Evolutionary conservation across 345 rosid genomes (phyloP).

Genomic region (Brassica incana): DNA sequence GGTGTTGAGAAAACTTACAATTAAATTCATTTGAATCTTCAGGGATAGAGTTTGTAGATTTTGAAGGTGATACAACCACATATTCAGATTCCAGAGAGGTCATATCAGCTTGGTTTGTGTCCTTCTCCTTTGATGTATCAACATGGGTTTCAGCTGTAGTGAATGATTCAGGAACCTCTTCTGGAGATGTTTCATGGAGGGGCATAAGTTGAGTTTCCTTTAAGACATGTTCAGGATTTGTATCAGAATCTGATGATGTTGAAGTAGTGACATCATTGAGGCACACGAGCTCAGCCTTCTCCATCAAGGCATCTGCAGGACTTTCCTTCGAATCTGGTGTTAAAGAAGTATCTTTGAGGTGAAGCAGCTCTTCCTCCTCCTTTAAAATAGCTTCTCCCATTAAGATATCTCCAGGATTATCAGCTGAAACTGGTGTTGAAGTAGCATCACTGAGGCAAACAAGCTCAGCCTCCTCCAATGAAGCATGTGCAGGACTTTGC

Average conservation of each 20-base stretch:
- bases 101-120: slow-evolving; percentile 24
- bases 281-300: slow-evolving; percentile 2
- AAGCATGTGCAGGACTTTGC: not conserved
- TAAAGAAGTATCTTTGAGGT: not conserved
- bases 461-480: slow-evolving; percentile 35
- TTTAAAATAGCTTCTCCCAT: not conserved
- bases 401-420: slow-evolving; percentile 21
- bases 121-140: slow-evolving; percentile 36
- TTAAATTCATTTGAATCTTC: slow-evolving; percentile 42
- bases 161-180: slow-evolving; percentile 23
- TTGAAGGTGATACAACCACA: slow-evolving; percentile 15
- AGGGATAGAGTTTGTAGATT: slow-evolving; percentile 35
- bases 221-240: slow-evolving; percentile 27
- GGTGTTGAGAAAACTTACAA: slow-evolving; percentile 47
- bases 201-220: slow-evolving; percentile 15
- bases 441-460: slow-evolving; percentile 43
- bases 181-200: slow-evolving; percentile 18
- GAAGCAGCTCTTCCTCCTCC: not conserved
- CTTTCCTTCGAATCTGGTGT: not conserved
- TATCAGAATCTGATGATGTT: slow-evolving; percentile 17
- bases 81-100: slow-evolving; percentile 31
- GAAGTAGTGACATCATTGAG: slow-evolving; percentile 22
- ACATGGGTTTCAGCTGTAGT: slow-evolving; percentile 34
- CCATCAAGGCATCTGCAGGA: not conserved
- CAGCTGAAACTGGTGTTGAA: slow-evolving; percentile 24